Conservation (phyloP, 805 yeast species). For the Cyberlindnera petersonii region DNA sequence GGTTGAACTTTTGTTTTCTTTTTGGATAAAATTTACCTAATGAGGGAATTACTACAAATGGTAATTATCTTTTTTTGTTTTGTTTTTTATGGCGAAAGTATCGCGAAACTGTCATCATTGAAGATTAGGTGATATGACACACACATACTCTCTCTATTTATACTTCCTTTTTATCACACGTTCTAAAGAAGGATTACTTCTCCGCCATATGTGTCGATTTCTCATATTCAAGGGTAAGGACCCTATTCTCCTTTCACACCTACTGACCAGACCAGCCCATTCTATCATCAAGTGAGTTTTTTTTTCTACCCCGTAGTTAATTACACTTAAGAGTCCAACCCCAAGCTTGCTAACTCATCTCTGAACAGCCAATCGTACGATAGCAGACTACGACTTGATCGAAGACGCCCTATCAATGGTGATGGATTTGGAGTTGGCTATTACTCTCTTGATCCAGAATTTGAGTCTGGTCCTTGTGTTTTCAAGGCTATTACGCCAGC, state of each 20-base stretch:
- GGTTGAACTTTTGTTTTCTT: no score
- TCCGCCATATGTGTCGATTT: slow-evolving; percentile 98
- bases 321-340: neutral
- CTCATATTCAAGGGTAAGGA: slow-evolving; percentile 83
- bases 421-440: slow-evolving; percentile 99
- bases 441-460: slow-evolving; percentile 58
- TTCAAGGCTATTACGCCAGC: slow-evolving; percentile 97
- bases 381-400: slow-evolving; percentile 80
- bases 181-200: no score
- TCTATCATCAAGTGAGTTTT: slow-evolving; percentile 70
- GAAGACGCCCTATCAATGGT: slow-evolving; percentile 90
- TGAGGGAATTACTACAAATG: no score
- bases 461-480: slow-evolving; percentile 77
- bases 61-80: no score
- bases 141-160: no score
- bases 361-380: slow-evolving; percentile 79
- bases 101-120: no score
- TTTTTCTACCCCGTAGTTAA: slow-evolving; percentile 14
- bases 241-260: slow-evolving; percentile 78
- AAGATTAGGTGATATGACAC: no score
- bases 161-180: no score
- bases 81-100: no score
- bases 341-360: neutral
- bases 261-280: slow-evolving; percentile 92
- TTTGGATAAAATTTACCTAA: no score